Conservation (phyloP, 768 basidiomycete species). For the Galerina sulciceps region DNA sequence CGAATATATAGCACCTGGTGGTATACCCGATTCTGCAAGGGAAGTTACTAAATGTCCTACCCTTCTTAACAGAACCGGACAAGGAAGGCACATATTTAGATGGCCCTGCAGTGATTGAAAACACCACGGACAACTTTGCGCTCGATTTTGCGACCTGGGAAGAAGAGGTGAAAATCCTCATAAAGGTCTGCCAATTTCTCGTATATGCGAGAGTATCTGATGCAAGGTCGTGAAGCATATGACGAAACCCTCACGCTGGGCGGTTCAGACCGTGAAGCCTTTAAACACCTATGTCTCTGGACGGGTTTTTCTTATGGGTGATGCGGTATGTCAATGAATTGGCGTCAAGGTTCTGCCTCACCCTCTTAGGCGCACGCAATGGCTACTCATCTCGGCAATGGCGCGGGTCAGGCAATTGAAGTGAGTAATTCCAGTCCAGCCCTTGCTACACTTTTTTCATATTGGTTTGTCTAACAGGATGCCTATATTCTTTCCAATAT, state of each 20-base stretch:
- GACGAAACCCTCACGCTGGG: constrained; percentile 57
- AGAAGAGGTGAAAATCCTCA: constrained; percentile 28
- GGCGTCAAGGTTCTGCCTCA: background rate
- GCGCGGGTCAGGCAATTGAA: constrained; percentile 29
- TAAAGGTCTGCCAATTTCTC: constrained; percentile 4
- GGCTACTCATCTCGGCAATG: constrained; percentile 24
- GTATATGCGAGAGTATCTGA: no score
- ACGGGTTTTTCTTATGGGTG: constrained; percentile 46
- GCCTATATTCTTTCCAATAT: constrained; percentile 16
- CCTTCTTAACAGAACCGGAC: constrained; percentile 25
- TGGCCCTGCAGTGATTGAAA: constrained; percentile 28
- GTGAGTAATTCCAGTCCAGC: constrained; percentile 6
- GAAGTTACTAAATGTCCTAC: constrained; percentile 31
- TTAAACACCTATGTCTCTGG: constrained; percentile 51
- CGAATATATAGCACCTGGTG: constrained; percentile 33
- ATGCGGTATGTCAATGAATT: constrained; percentile 35
- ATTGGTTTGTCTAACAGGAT: constrained; percentile 6
- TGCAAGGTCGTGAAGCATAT: constrained; percentile 42
- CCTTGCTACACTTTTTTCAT: no score
- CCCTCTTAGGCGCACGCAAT: constrained; percentile 25
- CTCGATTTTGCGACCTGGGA: constrained; percentile 31
- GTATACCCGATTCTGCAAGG: constrained; percentile 37
- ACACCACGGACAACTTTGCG: constrained; percentile 29
- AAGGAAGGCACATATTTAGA: constrained; percentile 28
- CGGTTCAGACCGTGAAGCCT: constrained; percentile 56